Base-by-base conservation (phyloP, 2,329 filamentous ascomycete genomes). In the Neofusicoccum kwambonambiense region DNA sequence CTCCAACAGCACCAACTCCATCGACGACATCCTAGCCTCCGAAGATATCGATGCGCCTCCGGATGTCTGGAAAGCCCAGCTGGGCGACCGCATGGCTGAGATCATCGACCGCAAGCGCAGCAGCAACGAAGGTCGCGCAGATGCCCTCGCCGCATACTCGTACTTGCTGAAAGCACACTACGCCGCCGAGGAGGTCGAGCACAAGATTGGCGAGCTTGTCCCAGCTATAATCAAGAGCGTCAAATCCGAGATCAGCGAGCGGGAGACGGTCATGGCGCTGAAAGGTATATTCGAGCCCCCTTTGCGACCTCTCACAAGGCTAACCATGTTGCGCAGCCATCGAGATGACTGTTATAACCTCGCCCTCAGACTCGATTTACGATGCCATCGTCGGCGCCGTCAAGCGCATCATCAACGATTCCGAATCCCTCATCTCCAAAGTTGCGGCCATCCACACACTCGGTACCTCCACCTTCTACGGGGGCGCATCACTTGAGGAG, bases 101-200 rank as follows among this genome's bases (percentile, higher is more conserved):
- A 85, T 96, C 34, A 82, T 89, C 63, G 87, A 91, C 70, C 88
- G 91, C 71, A 96, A 96, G 82, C 87, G 89, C 69, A 92, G 89
- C 76, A 92, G 88, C 69, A 86, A 84, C 27, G 86, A 90, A 67
- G 87, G 87, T 22, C 87, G 92, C 61, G 89, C 92, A 71, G 82
- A 86, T 45, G 84, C 84, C 35, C 79, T 93, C 56, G 80, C 80
- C 50, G 82, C 81, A 1, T 92, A 89, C 74, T 83, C 84, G 45
- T 84, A 88, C 60, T 82, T 91, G 19, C 76, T 93, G 60, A 90
- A 89, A 67, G 84, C 86, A 51, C 87, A 90, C 70, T 92, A 86
- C 73, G 86, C 88, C 62, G 82, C 86, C 68, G 83, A 87, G 61
- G 80, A 89, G 69, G 81, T 93, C 17, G 83, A 86, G 66, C 74